Conservation (phyloP, 352 stramenopile genomes). For the Phytopythium boreale region DNA sequence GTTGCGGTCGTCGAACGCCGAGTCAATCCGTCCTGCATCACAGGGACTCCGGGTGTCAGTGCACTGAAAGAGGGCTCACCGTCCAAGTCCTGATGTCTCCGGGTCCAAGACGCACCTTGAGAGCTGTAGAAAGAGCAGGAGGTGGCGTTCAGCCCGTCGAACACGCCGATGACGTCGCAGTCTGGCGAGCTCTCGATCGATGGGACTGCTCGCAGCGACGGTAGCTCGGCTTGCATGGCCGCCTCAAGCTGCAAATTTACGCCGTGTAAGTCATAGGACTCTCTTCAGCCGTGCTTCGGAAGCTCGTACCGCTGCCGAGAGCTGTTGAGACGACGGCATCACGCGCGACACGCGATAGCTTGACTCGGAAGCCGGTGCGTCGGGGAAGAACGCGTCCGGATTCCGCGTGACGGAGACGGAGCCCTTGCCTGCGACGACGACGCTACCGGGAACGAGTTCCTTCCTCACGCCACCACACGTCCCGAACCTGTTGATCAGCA, state of each 20-base stretch:
- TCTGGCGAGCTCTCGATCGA: conserved; percentile 15
- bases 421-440: conserved; percentile 51
- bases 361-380: conserved; percentile 13
- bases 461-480: conserved; percentile 46
- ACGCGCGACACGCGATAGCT: conserved; percentile 35
- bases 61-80: too few species aligned
- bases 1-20: conserved; percentile 64
- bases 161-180: conserved; percentile 19
- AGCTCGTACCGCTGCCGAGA: conserved; percentile 25
- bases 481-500: conserved; percentile 28
- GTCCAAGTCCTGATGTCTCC: too few species aligned
- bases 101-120: conserved; percentile 38
- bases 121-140: conserved; percentile 72
- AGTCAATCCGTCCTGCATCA: conserved; percentile 29
- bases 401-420: conserved; percentile 42
- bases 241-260: conserved; percentile 17
- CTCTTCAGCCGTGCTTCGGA: not conserved
- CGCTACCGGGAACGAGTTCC: conserved; percentile 37
- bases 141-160: conserved; percentile 52
- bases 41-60: not conserved
- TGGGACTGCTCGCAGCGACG: conserved; percentile 14
- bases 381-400: conserved; percentile 47
- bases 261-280: not conserved
- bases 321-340: conserved; percentile 24
- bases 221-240: conserved; percentile 22